Evolutionary conservation across 2,329 filamentous ascomycete species (phyloP).

Genomic region (Diaporthe sp.): DNA sequence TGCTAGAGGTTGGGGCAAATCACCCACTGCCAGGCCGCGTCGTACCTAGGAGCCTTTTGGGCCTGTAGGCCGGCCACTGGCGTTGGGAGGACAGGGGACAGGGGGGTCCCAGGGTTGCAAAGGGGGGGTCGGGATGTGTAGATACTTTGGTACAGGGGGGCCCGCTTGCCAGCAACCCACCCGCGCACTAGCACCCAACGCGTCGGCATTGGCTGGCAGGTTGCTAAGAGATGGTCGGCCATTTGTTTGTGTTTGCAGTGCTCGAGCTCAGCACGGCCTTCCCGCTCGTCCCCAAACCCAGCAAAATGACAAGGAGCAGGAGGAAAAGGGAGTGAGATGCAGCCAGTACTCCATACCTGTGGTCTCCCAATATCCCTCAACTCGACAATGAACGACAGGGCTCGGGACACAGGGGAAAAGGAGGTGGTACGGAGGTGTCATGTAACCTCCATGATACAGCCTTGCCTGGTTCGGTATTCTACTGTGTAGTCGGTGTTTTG

Average conservation of each 20-base stretch:
- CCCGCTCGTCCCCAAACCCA: conserved; percentile 2
- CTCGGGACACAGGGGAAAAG: conserved; percentile 6
- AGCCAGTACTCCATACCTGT: not conserved
- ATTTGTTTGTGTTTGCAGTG: conserved; percentile 6
- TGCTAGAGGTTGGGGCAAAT: not conserved
- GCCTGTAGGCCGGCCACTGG: conserved; percentile 5
- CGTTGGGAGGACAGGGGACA: conserved; percentile 13
- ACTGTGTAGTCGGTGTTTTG: not conserved
- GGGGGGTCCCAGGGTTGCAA: conserved; percentile 7
- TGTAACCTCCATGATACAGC: not conserved
- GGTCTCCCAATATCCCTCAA: conserved; percentile 20
- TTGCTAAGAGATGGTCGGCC: conserved; percentile 4
- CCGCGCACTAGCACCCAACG: not conserved
- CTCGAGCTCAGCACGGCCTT: conserved; percentile 8
- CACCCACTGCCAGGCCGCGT: conserved; percentile 1
- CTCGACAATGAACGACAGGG: not conserved
- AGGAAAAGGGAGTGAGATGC: not conserved
- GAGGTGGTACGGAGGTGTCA: conserved; percentile 1
- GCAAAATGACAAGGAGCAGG: conserved; percentile 18
- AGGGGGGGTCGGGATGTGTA: conserved; percentile 5
- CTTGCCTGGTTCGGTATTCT: not conserved
- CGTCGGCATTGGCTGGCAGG: not conserved
- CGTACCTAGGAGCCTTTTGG: conserved; percentile 4
- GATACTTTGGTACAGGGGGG: not conserved
- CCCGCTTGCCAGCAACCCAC: not conserved